phyloP scores from a whole-genome alignment of 768 basidiomycete genomes.

The Pholiota conissans region DNA sequence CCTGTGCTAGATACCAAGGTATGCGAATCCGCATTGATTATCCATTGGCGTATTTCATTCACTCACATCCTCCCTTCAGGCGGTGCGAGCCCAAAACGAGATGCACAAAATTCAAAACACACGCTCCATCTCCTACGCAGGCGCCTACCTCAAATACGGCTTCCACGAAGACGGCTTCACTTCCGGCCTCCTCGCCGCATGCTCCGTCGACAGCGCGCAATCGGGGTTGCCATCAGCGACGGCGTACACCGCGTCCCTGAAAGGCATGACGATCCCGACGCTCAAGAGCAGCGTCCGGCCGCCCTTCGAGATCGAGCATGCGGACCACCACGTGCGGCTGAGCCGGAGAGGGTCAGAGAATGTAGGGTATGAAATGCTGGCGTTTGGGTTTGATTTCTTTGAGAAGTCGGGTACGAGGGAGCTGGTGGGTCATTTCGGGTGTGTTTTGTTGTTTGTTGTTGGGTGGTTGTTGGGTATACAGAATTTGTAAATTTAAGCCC shows the following conservation, averaged over 20 bases:
- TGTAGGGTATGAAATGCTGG: conserved; percentile 21
- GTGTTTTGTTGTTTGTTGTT: conserved; percentile 16
- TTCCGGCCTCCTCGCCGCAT: conserved; percentile 41
- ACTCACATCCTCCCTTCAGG: conserved; percentile 28
- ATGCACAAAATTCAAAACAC: conserved; percentile 61
- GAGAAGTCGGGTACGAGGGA: conserved; percentile 34
- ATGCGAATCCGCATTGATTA: conserved; percentile 8
- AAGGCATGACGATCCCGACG: conserved; percentile 17
- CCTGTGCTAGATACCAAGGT: conserved; percentile 61
- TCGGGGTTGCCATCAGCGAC: conserved; percentile 13
- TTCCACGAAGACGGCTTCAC: conserved; percentile 84
- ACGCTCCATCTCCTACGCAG: conserved; percentile 62
- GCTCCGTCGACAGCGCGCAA: conserved; percentile 25
- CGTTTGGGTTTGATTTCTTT: conserved; percentile 37
- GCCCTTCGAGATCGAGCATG: conserved; percentile 44
- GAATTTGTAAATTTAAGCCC: conserved; percentile 10
- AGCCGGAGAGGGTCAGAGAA: conserved; percentile 18
- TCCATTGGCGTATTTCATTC: background rate
- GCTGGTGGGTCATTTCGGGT: conserved; percentile 28
- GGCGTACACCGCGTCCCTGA: conserved; percentile 10
- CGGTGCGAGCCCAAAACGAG: conserved; percentile 52
- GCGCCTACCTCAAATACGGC: conserved; percentile 75
- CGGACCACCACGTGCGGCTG: conserved; percentile 32
- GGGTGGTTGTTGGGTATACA: conserved; percentile 18
- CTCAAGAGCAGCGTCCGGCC: conserved; percentile 29